Evolutionary conservation across 306 rosid species (phyloP), one percentile per base, ranked within the genome.

Genomic region (Quercus cerris): DNA sequence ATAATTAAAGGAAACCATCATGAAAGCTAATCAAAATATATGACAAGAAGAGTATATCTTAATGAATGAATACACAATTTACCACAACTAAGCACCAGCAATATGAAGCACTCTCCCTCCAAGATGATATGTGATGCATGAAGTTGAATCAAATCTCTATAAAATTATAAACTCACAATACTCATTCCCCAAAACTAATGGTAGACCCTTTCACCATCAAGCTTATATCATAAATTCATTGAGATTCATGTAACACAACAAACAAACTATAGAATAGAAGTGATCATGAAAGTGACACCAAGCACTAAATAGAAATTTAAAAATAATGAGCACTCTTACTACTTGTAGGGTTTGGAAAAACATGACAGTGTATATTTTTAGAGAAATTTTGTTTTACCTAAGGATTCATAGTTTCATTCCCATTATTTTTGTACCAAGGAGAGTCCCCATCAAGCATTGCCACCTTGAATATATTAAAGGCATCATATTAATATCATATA

Each of bases 61-160:
- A 62, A 77, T 78, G 76, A 56, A n/a, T n/a, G 1, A 57, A 66
- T 58, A 71, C 52, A 78, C 54, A 11, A 41, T 44, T 59, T 41
- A 46, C 41, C 61, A 56, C 35, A 67, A 68, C 74, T 5, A 5
- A 35, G 41, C 41, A 35, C 41, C 41, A 69, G 61, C 49, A 84
- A 25, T 77, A 56, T 33, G n/a, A 27, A 33, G 38, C 38, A 62
- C n/a, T 62, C 69, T 5, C 33, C 15, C 4, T 59, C 30, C 66
- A 59, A 62, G 69, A 18, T 18, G 4, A 62, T 13, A 62, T 62
- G 28, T 25, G 28, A 58, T 58, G 27, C 22, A 46, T 9, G 10
- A 58, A 58, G 64, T 58, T 22, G 5, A 22, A 58, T 22, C 4
- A 58, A 19, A 57, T 6, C 64, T 22, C 64, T 9, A 22, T 46